Base-by-base conservation (phyloP, 345 rosid genomes). In the Populus simonii region DNA sequence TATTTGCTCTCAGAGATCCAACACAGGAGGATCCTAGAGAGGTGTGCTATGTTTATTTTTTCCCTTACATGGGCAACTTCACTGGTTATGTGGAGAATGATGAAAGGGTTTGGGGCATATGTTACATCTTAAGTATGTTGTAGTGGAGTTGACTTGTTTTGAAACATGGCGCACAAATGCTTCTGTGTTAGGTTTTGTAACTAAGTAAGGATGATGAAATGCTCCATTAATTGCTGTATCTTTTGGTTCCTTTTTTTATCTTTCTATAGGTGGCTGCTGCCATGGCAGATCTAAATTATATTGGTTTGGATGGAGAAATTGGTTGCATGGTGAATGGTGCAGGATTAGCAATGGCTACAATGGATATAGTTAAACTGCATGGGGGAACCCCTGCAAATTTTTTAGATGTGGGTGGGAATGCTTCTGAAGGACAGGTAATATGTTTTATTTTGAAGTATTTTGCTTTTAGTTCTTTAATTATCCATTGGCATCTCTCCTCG, bases 311-410 rank as follows among this genome's bases (percentile, higher is more conserved):
- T 82, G 99, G 99, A 70, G 99, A 96, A 89, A 96, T 96, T 81
- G 99, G 99, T 70, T 96, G 99, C 92, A 96, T 96, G 99, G 99
- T 96, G 72, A 96, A 96, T 87, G 99, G 99, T 77, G 98, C 99
- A n/a, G 98, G 99, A 83, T 84, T 96, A 78, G 99, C 98, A 20
- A 96, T 93, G 98, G 98, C 99, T 77, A 92, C 98, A 29, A 96
- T 94, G 99, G 99, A 96, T 86, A 94, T 96, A 63, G 94, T 96
- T 69, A 96, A 96, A 83, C 70, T 96, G 90, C 98, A 94, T 74
- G 99, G 98, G 29, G 99, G 98, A 78, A 96, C 99, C 68, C 99
- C 98, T 38, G 99, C 99, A 76, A 96, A 96, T 87, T 96, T 94
- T 82, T 90, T 96, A 27, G 99, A 96, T 81, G 99, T 94, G 41